phyloP scores from a whole-genome alignment of 176 grass and related monocot genomes.

The Olyra latifolia region DNA sequence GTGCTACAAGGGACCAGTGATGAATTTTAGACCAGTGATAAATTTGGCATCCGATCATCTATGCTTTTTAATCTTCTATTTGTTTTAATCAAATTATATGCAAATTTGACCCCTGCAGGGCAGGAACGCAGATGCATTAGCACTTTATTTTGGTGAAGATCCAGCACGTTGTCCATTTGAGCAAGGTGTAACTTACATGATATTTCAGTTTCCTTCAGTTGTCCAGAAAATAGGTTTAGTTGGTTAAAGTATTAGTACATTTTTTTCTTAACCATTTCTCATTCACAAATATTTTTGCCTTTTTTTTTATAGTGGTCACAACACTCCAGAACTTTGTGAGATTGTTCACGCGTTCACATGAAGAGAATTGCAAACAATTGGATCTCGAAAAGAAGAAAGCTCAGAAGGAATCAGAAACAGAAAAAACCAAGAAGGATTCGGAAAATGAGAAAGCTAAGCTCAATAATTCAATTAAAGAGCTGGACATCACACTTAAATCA shows the following conservation, averaged over 20 bases:
- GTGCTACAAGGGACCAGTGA: background rate
- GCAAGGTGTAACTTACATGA: slow-evolving; percentile 63
- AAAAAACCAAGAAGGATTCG: slow-evolving; percentile 53
- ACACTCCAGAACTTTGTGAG: slow-evolving; percentile 84
- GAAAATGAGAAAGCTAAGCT: slow-evolving; percentile 45
- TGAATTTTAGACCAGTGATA: background rate
- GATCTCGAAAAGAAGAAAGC: slow-evolving; percentile 93
- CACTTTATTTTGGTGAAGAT: slow-evolving; percentile 99
- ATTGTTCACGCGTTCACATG: slow-evolving; percentile 80
- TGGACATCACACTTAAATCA: slow-evolving; percentile 31
- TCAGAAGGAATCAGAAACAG: slow-evolving; percentile 79
- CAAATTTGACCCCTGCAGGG: slow-evolving; percentile 54
- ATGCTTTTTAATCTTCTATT: background rate
- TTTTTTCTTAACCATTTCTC: slow-evolving; percentile 14
- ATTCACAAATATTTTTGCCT: slow-evolving; percentile 13
- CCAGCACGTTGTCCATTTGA: slow-evolving; percentile 89
- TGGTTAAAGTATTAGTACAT: background rate
- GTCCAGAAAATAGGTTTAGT: slow-evolving; percentile 17
- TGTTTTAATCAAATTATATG: background rate
- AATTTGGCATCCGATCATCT: slow-evolving; percentile 6
- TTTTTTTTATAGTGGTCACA: slow-evolving; percentile 61
- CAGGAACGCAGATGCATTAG: slow-evolving; percentile 94
- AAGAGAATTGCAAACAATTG: slow-evolving; percentile 86
- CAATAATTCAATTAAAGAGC: slow-evolving; percentile 51
- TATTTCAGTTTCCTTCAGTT: slow-evolving; percentile 14